Percentiles rank a stretch among this genome's conserved stretches.
These are phyloP conservation scores for Aureobasidium sp. DNA, from an alignment of 2,329 filamentous ascomycete species.

Conservation along the genomic window DNA sequence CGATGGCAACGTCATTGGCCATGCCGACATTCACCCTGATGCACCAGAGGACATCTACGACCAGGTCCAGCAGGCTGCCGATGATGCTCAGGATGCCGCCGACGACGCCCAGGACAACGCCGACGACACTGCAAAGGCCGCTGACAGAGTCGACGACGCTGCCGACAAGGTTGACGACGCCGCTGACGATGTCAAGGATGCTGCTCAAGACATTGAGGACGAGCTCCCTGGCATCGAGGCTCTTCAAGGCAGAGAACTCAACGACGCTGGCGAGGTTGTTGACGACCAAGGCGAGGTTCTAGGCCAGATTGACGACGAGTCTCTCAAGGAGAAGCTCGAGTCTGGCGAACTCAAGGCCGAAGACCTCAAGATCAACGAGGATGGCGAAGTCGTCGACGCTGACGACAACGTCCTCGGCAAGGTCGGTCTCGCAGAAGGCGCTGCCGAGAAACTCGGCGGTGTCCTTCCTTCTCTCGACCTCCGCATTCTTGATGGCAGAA, in stretches of 20 bases:
- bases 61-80: constrained; percentile 35
- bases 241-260: constrained; percentile 45
- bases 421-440: constrained; percentile 44
- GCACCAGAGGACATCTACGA: constrained; percentile 33
- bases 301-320: constrained; percentile 37
- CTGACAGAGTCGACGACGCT: constrained; percentile 27
- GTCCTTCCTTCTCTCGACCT: constrained; percentile 35
- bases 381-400: constrained; percentile 44
- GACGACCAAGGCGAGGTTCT: constrained; percentile 45
- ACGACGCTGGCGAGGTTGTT: constrained; percentile 44
- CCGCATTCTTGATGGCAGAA: constrained; percentile 45
- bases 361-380: constrained; percentile 45
- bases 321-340: constrained; percentile 31
- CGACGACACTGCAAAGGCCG: constrained; percentile 26
- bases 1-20: constrained; percentile 47
- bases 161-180: constrained; percentile 25
- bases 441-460: constrained; percentile 41
- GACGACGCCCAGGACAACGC: constrained; percentile 28
- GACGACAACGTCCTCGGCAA: constrained; percentile 46
- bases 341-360: constrained; percentile 37
- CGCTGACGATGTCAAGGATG: constrained; percentile 25
- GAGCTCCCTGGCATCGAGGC: constrained; percentile 47
- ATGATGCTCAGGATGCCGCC: constrained; percentile 27
- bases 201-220: constrained; percentile 36
- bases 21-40: constrained; percentile 44